Percentiles rank a stretch among this genome's conserved stretches.
These are phyloP conservation scores for Candida pseudoglaebosa DNA, from an alignment of 805 yeast genomes.

Conservation along the genomic window DNA sequence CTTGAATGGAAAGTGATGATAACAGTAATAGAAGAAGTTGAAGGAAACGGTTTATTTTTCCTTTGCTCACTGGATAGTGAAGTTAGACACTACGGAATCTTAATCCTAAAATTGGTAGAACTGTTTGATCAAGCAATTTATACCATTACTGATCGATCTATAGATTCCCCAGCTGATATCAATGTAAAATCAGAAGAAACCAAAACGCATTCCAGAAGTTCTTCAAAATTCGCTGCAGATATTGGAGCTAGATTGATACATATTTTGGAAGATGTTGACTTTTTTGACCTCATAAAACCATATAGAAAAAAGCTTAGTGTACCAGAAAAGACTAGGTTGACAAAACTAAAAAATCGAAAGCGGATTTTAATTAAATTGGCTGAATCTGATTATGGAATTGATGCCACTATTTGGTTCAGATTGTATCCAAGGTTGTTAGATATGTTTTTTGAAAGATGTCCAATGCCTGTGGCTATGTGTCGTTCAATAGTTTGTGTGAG, in stretches of 20 bases:
- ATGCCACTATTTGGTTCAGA: conserved; percentile 94
- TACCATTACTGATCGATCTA: conserved; percentile 38
- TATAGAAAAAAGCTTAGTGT: conserved; percentile 53
- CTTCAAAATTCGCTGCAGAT: conserved; percentile 74
- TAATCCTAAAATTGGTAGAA: conserved; percentile 73
- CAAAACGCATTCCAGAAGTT: conserved; percentile 49
- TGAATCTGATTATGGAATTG: conserved; percentile 91
- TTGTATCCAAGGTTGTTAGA: conserved; percentile 73
- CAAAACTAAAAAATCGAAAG: conserved; percentile 59
- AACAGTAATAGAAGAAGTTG: conserved; percentile 89
- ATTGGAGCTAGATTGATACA: conserved; percentile 74
- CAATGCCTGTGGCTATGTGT: conserved; percentile 90
- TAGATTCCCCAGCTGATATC: conserved; percentile 8
- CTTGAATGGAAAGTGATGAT: conserved; percentile 74
- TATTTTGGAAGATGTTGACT: conserved; percentile 67
- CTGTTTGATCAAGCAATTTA: conserved; percentile 82
- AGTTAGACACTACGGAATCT: conserved; percentile 70
- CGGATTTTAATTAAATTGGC: conserved; percentile 75
- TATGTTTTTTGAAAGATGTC: conserved; percentile 73
- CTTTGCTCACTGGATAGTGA: conserved; percentile 81
- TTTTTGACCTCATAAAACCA: conserved; percentile 55
- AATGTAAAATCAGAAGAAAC: conserved; percentile 7
- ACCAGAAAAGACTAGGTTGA: conserved; percentile 72
- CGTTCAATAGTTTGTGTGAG: conserved; percentile 87
- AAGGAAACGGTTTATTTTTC: conserved; percentile 91